Evolutionary conservation across 1,284 basidiomycete genomes (phyloP).

Genomic region (Heterobasidion parviporum): DNA sequence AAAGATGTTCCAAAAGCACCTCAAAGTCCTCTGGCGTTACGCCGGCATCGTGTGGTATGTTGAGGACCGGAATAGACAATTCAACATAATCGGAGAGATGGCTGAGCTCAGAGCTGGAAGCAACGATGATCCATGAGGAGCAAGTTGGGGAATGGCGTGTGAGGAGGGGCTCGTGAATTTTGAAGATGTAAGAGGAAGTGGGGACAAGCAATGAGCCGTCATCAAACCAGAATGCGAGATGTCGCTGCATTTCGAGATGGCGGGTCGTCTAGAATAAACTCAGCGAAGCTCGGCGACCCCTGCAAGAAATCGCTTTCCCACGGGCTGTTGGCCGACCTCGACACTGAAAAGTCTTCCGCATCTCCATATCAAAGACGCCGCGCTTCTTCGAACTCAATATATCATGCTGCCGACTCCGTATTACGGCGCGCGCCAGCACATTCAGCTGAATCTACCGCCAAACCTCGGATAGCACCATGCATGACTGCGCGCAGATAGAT

Average conservation of each 20-base stretch:
- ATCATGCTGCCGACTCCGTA: too few relatives aligned
- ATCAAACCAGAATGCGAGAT: slow-evolving; percentile 51
- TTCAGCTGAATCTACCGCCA: too few relatives aligned
- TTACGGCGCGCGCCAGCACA: too few relatives aligned
- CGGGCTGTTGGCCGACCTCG: too few relatives aligned
- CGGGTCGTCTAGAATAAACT: too few relatives aligned
- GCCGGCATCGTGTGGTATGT: slow-evolving; percentile 25
- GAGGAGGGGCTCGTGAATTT: slow-evolving; percentile 44
- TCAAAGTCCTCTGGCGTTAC: slow-evolving; percentile 41
- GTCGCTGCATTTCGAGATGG: slow-evolving; percentile 11
- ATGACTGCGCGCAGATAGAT: too few relatives aligned
- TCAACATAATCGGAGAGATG: slow-evolving; percentile 1
- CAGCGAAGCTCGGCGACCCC: too few relatives aligned
- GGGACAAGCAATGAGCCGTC: slow-evolving; percentile 51
- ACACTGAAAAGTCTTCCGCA: too few relatives aligned
- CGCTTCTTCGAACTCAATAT: too few relatives aligned
- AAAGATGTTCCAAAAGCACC: slow-evolving; percentile 48
- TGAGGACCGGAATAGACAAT: slow-evolving; percentile 14
- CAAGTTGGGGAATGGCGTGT: slow-evolving; percentile 40
- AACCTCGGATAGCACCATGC: too few relatives aligned
- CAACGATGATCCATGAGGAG: slow-evolving; percentile 13
- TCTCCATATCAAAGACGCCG: too few relatives aligned
- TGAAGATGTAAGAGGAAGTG: slow-evolving; percentile 36
- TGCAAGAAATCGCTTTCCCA: too few relatives aligned
- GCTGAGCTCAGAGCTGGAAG: background rate